Base-by-base conservation (phyloP, 805 yeast genomes). In the Sugiyamaella boreocaroliniensis region DNA sequence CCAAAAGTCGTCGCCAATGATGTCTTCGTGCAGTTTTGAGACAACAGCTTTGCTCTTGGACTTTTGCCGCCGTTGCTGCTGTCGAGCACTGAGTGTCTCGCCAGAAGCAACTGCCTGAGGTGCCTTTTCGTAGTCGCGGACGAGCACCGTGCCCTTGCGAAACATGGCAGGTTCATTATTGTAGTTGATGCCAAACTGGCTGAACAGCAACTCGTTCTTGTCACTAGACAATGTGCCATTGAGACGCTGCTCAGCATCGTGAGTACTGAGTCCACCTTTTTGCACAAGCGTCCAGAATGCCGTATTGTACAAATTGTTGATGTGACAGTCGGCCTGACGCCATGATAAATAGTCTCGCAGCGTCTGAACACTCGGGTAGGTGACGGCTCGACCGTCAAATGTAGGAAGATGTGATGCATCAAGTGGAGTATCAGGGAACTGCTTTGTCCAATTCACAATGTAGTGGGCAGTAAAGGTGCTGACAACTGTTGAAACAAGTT, bases 311-410 rank as follows among this genome's bases (percentile, higher is more conserved):
- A 93, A 69, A 66, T 93, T 93, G 67, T 93, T 93, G 51, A 93
- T 93, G 70, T 93, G 99, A 49, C 77, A 93, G 65, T 93, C 99
- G 1, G 85, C 98, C 65, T 88, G 97, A 59, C 99, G 77, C 99
- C 99, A 93, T 52, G 86, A 73, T 58, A 93, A 78, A 65, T 93
- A 93, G 67, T 92, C 98, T 52, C 87, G 74, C 1, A 92, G 73
- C 1, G 73, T 70, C 4, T 71, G 61, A 15, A 72, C 58, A 51
- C 76, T 80, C 0, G 99, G 99, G 60, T 93, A 93, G 1, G 81
- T 69, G 8, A 93, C 93, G 1, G 95, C 95, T 46, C 99, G 72
- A 0, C 95, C 89, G 68, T 93, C 99, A 67, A 93, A 93, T 14
- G 86, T 82, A 0, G 99, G 98, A 37, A 92, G 65, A 54, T 82